Percentiles rank a stretch among this genome's conserved stretches.
Evolutionary conservation across 169 alveolate genomes (phyloP).

Genomic region (Babesia microti): DNA sequence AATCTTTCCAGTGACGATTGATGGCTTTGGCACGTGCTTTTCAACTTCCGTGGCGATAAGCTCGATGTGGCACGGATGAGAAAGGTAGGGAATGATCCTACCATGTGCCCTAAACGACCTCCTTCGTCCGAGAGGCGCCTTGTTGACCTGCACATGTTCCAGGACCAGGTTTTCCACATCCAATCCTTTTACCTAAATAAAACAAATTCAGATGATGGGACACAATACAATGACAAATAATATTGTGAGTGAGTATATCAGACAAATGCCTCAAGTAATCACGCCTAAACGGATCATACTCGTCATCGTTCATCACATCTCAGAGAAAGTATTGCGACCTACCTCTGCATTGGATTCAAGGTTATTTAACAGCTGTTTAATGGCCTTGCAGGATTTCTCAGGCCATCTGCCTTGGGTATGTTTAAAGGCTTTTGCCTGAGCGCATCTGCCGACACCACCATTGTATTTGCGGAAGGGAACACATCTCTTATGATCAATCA

Average conservation of each 20-base stretch:
- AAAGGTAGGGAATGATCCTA: conserved; percentile 85
- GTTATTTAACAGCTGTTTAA: conserved; percentile 81
- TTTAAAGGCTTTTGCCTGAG: conserved; percentile 89
- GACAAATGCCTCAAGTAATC: conserved; percentile 68
- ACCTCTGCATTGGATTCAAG: conserved; percentile 92
- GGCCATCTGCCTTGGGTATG: conserved; percentile 97
- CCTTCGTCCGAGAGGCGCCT: conserved; percentile 94
- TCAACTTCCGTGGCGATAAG: conserved; percentile 71
- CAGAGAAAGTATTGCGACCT: conserved; percentile 3
- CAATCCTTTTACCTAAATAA: conserved; percentile 74
- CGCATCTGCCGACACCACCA: conserved; percentile 95
- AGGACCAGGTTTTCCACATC: conserved; percentile 79
- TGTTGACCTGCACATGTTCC: conserved; percentile 84
- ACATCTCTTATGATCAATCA: conserved; percentile 87
- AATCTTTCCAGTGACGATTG: conserved; percentile 39
- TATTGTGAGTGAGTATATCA: too few relatives aligned
- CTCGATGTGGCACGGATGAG: conserved; percentile 81
- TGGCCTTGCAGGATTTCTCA: conserved; percentile 85
- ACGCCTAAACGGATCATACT: conserved; percentile 43
- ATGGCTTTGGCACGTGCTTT: conserved; percentile 64
- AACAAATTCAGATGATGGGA: not conserved
- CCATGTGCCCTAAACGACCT: conserved; percentile 98
- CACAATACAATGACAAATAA: not conserved
- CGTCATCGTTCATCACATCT: conserved; percentile 37
- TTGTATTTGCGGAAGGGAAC: conserved; percentile 90